These are phyloP conservation scores for Podaxis sp. DNA, from an alignment of 768 basidiomycete species.

Conservation along the genomic window DNA sequence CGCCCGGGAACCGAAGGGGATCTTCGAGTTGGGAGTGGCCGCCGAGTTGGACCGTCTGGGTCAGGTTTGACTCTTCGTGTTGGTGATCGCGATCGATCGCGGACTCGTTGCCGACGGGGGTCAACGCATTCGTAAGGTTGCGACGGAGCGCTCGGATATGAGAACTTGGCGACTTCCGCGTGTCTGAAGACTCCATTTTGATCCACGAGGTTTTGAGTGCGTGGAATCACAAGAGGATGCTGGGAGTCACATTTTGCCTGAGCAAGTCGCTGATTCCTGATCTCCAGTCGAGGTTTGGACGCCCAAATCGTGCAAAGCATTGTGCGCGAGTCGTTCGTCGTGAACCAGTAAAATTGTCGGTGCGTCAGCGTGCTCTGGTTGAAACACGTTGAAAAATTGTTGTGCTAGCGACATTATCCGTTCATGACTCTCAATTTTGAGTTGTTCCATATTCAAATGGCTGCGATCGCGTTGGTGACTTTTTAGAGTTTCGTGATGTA, in stretches of 20 bases:
- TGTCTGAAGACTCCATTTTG: background rate
- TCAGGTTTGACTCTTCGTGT: background rate
- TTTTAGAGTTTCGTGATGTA: background rate
- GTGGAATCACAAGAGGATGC: background rate
- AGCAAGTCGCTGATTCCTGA: constrained; percentile 37
- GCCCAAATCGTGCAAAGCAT: constrained; percentile 38
- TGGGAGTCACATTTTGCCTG: constrained; percentile 13
- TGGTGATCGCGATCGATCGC: constrained; percentile 10
- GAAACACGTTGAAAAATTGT: constrained; percentile 21
- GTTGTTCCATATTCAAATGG: constrained; percentile 28
- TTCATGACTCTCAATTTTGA: constrained; percentile 18
- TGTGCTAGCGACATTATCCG: constrained; percentile 20
- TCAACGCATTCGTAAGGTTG: background rate
- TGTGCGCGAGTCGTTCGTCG: constrained; percentile 35
- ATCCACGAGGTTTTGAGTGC: background rate
- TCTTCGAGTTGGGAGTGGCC: background rate
- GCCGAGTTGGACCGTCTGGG: background rate
- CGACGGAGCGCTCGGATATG: background rate
- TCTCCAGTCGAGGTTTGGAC: constrained; percentile 41
- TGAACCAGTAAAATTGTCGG: constrained; percentile 50
- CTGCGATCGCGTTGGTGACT: constrained; percentile 15
- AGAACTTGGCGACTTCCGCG: background rate
- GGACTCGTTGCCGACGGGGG: background rate
- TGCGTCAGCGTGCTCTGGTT: background rate
- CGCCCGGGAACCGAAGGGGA: background rate